These are phyloP conservation scores for Paecilomyces formosus DNA, from an alignment of 2,329 filamentous ascomycete genomes.

Conservation along the genomic window DNA sequence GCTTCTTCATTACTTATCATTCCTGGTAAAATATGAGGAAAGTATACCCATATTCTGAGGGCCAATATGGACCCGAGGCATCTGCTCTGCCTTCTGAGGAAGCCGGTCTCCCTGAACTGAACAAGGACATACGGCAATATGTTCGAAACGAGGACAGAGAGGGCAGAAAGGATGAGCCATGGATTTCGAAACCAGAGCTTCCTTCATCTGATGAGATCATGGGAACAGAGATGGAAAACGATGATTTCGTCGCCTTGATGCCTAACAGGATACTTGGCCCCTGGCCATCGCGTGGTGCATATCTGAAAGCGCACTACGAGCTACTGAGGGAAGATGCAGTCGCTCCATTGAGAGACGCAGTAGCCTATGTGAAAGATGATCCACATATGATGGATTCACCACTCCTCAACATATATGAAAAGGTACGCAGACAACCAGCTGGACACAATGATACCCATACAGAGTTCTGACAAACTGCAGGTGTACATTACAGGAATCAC, in stretches of 20 bases:
- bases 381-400: constrained; percentile 53
- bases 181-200: constrained; percentile 32
- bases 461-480: constrained; percentile 32
- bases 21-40: not conserved
- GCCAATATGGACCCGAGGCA: not conserved
- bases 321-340: constrained; percentile 69
- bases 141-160: constrained; percentile 12
- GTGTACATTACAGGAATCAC: constrained; percentile 60
- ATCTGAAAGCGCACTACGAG: constrained; percentile 66
- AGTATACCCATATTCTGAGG: not conserved
- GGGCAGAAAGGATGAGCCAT: constrained; percentile 12
- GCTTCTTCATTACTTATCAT: not conserved
- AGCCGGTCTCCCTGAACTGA: constrained; percentile 6
- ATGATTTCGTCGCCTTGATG: constrained; percentile 31
- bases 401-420: constrained; percentile 60
- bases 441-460: not conserved
- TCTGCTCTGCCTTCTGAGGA: not conserved
- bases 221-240: constrained; percentile 13
- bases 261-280: constrained; percentile 50
- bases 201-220: constrained; percentile 34
- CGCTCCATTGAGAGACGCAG: constrained; percentile 60
- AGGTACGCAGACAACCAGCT: constrained; percentile 41
- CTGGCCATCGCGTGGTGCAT: constrained; percentile 56
- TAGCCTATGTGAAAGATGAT: constrained; percentile 47
- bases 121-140: constrained; percentile 23